Percentiles rank a stretch among this genome's conserved stretches.
phyloP scores from a whole-genome alignment of 768 basidiomycete species.

The Rhizopogon vinicolor region DNA sequence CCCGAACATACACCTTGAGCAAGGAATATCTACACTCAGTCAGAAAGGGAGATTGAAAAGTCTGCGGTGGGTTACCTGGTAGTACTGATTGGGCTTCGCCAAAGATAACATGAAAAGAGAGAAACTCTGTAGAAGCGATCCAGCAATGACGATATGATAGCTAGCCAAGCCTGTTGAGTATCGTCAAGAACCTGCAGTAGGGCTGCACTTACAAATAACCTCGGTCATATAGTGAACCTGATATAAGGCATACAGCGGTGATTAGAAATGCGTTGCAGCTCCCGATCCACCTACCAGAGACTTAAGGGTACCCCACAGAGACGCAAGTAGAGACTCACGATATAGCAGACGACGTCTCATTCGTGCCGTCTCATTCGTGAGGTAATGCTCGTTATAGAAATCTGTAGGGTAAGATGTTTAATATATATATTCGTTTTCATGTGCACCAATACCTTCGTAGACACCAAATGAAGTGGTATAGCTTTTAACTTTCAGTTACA shows the following conservation, averaged over 20 bases:
- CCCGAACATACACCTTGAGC: conserved; percentile 38
- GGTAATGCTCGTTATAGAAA: conserved; percentile 25
- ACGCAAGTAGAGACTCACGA: conserved; percentile 27
- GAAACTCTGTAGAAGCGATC: conserved; percentile 10
- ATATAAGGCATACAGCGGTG: conserved; percentile 19
- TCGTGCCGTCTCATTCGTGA: conserved; percentile 18
- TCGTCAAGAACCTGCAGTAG: not conserved
- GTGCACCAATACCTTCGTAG: conserved; percentile 19
- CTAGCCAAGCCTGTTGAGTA: conserved; percentile 28
- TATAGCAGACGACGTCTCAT: conserved; percentile 22
- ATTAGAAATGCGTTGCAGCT: conserved; percentile 27
- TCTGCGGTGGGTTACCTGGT: conserved; percentile 19
- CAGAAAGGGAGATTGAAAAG: not conserved
- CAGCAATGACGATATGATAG: conserved; percentile 21
- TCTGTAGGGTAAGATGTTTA: conserved; percentile 10
- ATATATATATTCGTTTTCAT: conserved; percentile 1
- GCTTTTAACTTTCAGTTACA: not conserved
- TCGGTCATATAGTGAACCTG: conserved; percentile 28
- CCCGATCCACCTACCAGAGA: conserved; percentile 29
- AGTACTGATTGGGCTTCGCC: conserved; percentile 17
- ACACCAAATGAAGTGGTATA: conserved; percentile 27
- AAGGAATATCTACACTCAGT: conserved; percentile 35
- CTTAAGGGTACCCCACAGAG: conserved; percentile 15
- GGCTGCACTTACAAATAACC: conserved; percentile 20
- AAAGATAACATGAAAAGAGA: conserved; percentile 24